A percentile compares a stretch with the other conserved stretches of the same genome.
Evolutionary conservation across 1,284 basidiomycete species (phyloP).

Genomic region (Stereum hirsutum): DNA sequence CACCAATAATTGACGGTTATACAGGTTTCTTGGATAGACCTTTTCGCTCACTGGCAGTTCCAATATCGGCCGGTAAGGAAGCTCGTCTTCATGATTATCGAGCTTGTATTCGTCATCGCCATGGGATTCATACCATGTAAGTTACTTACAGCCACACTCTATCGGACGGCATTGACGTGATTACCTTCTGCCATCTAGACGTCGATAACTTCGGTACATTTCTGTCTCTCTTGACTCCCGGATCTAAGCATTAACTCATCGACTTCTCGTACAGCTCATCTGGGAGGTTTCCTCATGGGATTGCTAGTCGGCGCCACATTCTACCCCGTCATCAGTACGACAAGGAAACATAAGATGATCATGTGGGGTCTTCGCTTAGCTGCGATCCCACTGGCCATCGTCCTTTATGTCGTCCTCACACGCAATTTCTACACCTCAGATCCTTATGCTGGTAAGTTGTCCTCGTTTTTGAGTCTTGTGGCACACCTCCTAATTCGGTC

Average conservation of each 20-base stretch:
- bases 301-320: conserved; percentile 75
- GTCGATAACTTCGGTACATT: conserved; percentile 70
- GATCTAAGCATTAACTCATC: conserved; percentile 2
- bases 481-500: too few relatives aligned
- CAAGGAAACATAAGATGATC: conserved; percentile 64
- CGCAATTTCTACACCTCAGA: conserved; percentile 87
- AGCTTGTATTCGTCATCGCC: conserved; percentile 78
- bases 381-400: conserved; percentile 65
- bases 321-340: conserved; percentile 83
- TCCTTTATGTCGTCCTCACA: conserved; percentile 77
- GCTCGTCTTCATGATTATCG: conserved; percentile 77
- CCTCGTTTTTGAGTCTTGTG: too few relatives aligned
- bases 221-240: neutral
- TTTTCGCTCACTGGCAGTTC: conserved; percentile 90
- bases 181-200: conserved; percentile 25
- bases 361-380: conserved; percentile 69
- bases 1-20: neutral
- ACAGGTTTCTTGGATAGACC: conserved; percentile 76
- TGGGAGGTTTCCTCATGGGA: conserved; percentile 79
- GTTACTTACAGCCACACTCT: conserved; percentile 15
- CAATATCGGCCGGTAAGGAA: conserved; percentile 69
- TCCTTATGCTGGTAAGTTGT: conserved; percentile 61
- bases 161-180: conserved; percentile 1
- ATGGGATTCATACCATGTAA: conserved; percentile 79
- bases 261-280: conserved; percentile 40